Conservation (phyloP, 75 land plant genomes). For the Sequoia sempervirens region DNA sequence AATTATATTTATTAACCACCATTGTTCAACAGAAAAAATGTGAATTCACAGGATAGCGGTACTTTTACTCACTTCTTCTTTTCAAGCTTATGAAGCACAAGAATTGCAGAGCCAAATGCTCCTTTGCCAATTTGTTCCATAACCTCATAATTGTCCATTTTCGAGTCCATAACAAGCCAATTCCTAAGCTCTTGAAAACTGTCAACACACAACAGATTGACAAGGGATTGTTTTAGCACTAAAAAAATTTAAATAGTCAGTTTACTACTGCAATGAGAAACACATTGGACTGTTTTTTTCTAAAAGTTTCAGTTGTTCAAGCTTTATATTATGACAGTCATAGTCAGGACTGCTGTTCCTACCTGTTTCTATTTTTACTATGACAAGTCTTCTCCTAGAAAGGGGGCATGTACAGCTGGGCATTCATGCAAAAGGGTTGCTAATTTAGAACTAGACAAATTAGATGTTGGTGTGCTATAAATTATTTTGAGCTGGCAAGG, state of each 20-base stretch:
- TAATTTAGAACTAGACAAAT: neutral
- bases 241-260: neutral
- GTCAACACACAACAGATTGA: neutral
- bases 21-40: neutral
- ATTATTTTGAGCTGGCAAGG: neutral
- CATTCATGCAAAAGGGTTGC: neutral
- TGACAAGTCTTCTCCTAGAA: neutral
- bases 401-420: neutral
- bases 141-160: constrained; percentile 91
- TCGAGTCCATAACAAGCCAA: constrained; percentile 9
- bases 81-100: constrained; percentile 88
- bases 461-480: neutral
- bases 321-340: neutral
- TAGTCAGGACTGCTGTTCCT: neutral
- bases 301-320: neutral
- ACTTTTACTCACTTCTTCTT: constrained; percentile 72
- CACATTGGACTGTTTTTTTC: neutral
- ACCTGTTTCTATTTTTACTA: neutral
- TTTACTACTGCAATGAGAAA: neutral
- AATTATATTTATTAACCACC: neutral
- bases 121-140: constrained; percentile 98
- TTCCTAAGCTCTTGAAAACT: neutral
- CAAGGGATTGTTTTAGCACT: neutral
- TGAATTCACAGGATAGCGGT: too few species aligned
- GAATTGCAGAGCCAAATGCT: constrained; percentile 94